Evolutionary conservation across 305 asterid species (phyloP).

Genomic region (Fraxinus nigra): DNA sequence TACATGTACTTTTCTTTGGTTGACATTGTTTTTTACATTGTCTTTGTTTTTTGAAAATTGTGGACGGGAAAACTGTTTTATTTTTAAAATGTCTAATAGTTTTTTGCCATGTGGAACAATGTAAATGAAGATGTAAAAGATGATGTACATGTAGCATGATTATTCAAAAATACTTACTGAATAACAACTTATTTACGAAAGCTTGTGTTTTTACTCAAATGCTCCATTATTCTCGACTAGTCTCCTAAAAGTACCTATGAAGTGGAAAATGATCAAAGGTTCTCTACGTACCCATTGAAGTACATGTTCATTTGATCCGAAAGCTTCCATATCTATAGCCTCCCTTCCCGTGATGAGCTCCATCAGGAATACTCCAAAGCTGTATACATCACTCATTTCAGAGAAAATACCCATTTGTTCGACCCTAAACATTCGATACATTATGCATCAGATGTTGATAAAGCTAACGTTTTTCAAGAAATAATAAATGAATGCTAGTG

Average conservation of each 20-base stretch:
- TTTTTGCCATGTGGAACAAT: too few species aligned
- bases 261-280: not conserved
- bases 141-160: too few species aligned
- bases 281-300: conserved; percentile 50
- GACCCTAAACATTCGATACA: conserved; percentile 34
- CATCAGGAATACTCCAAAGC: conserved; percentile 67
- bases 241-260: not conserved
- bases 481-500: not conserved
- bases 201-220: not conserved
- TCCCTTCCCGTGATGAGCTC: conserved; percentile 69
- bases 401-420: conserved; percentile 18
- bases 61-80: too few species aligned
- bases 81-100: too few species aligned
- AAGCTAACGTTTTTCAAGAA: not conserved
- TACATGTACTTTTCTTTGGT: too few species aligned
- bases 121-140: too few species aligned
- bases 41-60: too few species aligned
- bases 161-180: not conserved
- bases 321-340: conserved; percentile 36
- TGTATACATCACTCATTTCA: conserved; percentile 56
- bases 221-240: not conserved
- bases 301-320: conserved; percentile 40
- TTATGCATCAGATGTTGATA: not conserved
- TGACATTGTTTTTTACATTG: too few species aligned
- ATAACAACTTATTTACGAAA: not conserved